A percentile compares a stretch with the other conserved stretches of the same genome.
Conservation (phyloP, 805 yeast genomes). For the Metschnikowia anglica region DNA sequence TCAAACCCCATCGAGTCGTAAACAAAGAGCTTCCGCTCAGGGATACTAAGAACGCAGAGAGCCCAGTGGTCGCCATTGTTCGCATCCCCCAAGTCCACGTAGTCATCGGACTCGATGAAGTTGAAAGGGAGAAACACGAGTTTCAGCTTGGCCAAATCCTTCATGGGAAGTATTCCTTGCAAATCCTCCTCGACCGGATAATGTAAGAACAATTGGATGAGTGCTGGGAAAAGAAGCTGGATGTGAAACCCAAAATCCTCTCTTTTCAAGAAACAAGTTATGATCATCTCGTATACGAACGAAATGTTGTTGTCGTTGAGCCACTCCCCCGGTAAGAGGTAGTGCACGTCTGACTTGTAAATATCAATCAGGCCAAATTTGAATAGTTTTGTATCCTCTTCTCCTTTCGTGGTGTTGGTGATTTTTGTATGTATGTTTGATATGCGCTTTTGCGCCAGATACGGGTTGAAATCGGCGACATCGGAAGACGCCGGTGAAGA, state of each 20-base stretch:
- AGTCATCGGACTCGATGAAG: conserved; percentile 45
- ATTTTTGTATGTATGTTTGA: conserved; percentile 7
- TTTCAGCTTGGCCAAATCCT: conserved; percentile 33
- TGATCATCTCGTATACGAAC: conserved; percentile 54
- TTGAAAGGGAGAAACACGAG: conserved; percentile 69
- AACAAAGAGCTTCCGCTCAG: conserved; percentile 48
- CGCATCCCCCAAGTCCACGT: conserved; percentile 48
- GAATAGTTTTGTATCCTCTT: conserved; percentile 32
- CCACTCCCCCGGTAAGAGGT: conserved; percentile 67
- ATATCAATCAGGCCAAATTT: conserved; percentile 59
- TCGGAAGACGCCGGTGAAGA: conserved; percentile 1
- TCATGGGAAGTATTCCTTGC: conserved; percentile 34
- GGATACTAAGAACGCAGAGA: conserved; percentile 50
- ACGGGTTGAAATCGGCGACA: conserved; percentile 8
- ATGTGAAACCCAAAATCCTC: conserved; percentile 25
- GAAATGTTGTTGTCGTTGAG: conserved; percentile 68
- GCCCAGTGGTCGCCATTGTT: conserved; percentile 83
- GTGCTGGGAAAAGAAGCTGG: conserved; percentile 52
- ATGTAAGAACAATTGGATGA: conserved; percentile 60
- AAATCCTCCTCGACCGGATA: conserved; percentile 40
- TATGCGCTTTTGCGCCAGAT: conserved; percentile 11
- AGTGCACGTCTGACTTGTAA: conserved; percentile 56
- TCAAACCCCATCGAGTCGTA: conserved; percentile 55
- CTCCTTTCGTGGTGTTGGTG: conserved; percentile 11
- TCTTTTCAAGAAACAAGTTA: conserved; percentile 23